Conservation (phyloP, 2,329 filamentous ascomycete genomes). For the Pseudopithomyces chartarum region DNA sequence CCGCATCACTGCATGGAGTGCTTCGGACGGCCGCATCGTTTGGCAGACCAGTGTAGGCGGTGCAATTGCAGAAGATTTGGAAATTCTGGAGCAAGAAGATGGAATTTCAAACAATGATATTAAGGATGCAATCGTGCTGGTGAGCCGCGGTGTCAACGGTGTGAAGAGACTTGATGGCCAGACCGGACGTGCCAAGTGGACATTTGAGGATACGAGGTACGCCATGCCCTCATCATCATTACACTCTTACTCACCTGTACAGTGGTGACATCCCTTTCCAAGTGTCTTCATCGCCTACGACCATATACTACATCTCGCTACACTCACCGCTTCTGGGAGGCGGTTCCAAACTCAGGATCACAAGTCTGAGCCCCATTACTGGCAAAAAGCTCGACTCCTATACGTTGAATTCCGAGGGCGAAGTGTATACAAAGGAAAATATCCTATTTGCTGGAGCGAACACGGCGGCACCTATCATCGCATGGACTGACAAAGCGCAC, state of each 20-base stretch:
- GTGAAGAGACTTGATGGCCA: constrained; percentile 75
- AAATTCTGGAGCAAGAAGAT: constrained; percentile 75
- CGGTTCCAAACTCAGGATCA: constrained; percentile 77
- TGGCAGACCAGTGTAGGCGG: constrained; percentile 72
- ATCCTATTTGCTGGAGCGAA: constrained; percentile 78
- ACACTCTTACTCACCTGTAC: constrained; percentile 14
- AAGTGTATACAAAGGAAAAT: constrained; percentile 67
- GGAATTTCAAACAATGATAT: constrained; percentile 49
- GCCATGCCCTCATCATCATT: constrained; percentile 1
- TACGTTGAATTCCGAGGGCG: constrained; percentile 72
- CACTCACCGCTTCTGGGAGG: constrained; percentile 65
- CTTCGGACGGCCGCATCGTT: constrained; percentile 74
- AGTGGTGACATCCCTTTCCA: constrained; percentile 76
- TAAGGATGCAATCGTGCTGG: constrained; percentile 75
- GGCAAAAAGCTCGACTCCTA: constrained; percentile 76
- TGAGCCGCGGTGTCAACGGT: constrained; percentile 60
- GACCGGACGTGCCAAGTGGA: constrained; percentile 78
- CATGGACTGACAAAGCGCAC: constrained; percentile 70
- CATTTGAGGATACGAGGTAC: constrained; percentile 67
- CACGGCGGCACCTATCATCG: constrained; percentile 73
- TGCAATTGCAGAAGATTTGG: constrained; percentile 68
- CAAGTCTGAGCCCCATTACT: constrained; percentile 71
- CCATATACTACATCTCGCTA: constrained; percentile 76
- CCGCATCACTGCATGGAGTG: constrained; percentile 80
- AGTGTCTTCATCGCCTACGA: constrained; percentile 70